Conservation (phyloP, 129 eudicot genomes). For the Arctium minus region DNA sequence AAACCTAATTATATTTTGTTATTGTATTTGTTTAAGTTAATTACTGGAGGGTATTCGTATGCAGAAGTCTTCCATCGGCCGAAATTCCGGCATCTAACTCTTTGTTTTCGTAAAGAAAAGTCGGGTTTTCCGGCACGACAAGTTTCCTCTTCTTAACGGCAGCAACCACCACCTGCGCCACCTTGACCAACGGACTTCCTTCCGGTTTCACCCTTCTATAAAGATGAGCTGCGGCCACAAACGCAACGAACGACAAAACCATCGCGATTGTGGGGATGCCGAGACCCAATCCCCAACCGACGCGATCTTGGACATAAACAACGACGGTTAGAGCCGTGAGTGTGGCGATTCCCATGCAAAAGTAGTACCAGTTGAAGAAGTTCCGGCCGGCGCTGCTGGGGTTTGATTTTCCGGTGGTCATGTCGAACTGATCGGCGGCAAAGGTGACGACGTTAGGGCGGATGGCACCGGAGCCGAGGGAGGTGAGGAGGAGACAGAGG, state of each 20-base stretch:
- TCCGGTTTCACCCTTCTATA: conserved; percentile 65
- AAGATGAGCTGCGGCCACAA: conserved; percentile 56
- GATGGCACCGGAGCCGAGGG: conserved; percentile 77
- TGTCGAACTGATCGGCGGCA: conserved; percentile 93
- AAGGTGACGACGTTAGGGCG: conserved; percentile 89
- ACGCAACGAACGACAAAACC: conserved; percentile 61
- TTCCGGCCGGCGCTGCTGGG: conserved; percentile 54
- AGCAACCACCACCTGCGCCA: conserved; percentile 74
- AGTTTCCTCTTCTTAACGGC: conserved; percentile 63
- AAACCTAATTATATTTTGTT: background rate
- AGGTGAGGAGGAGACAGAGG: conserved; percentile 62
- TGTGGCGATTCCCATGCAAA: conserved; percentile 81
- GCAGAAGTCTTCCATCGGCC: conserved; percentile 62
- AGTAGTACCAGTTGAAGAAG: conserved; percentile 87
- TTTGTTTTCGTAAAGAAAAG: conserved; percentile 45
- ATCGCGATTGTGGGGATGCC: conserved; percentile 79
- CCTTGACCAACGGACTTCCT: conserved; percentile 82
- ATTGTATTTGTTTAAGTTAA: background rate
- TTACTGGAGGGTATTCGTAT: conserved; percentile 63
- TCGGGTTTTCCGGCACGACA: conserved; percentile 33
- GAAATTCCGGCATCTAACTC: conserved; percentile 74
- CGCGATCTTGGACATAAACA: conserved; percentile 75
- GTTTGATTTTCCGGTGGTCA: conserved; percentile 57
- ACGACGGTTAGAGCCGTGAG: conserved; percentile 69
- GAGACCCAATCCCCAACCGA: conserved; percentile 85